phyloP scores from a whole-genome alignment of 805 yeast species.

The Yamadazyma tumulicola region DNA sequence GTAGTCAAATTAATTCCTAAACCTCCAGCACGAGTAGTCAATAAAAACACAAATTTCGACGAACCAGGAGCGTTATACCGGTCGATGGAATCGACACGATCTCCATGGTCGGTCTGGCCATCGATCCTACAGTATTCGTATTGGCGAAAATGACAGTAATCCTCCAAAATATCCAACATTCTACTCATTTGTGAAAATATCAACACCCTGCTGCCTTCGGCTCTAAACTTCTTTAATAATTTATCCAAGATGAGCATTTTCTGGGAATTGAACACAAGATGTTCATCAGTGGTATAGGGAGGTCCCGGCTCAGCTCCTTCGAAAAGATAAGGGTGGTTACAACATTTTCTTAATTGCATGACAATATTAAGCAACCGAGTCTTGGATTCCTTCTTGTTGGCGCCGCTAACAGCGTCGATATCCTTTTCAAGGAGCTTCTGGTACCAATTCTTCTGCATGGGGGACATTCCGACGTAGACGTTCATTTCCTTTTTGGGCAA shows the following conservation, averaged over 20 bases:
- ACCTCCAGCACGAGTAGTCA: conserved; percentile 89
- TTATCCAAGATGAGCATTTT: conserved; percentile 71
- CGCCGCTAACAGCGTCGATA: conserved; percentile 83
- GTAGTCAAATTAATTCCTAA: conserved; percentile 78
- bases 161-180: conserved; percentile 76
- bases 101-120: conserved; percentile 79
- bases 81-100: conserved; percentile 72
- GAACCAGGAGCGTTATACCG: conserved; percentile 75
- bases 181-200: conserved; percentile 84
- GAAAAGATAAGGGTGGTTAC: conserved; percentile 80
- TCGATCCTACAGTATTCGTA: conserved; percentile 76
- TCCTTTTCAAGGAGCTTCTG: conserved; percentile 74
- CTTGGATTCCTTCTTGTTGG: conserved; percentile 67
- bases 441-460: conserved; percentile 79
- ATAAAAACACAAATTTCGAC: conserved; percentile 65
- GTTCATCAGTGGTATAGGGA: conserved; percentile 83
- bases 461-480: conserved; percentile 69
- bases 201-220: conserved; percentile 73
- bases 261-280: conserved; percentile 67
- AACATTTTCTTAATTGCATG: conserved; percentile 82
- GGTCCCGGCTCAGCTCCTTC: conserved; percentile 93
- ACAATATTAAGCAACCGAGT: conserved; percentile 75
- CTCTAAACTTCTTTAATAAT: conserved; percentile 54
- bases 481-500: conserved; percentile 74
- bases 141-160: conserved; percentile 67